Percentiles rank a stretch among this genome's conserved stretches.
Conservation (phyloP, 345 rosid species). For the Hibiscus tridactylites region DNA sequence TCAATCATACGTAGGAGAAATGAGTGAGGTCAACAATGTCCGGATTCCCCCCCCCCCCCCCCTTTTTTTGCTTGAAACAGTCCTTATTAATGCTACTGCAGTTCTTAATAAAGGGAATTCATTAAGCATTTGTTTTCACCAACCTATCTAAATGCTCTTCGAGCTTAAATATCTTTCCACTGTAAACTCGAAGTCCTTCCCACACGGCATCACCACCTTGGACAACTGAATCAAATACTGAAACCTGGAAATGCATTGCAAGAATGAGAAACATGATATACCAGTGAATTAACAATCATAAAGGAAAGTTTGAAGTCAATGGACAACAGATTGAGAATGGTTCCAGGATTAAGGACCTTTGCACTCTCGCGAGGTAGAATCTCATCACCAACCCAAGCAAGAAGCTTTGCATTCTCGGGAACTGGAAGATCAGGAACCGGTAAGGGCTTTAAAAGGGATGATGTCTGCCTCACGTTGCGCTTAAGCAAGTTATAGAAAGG, state of each 20-base stretch:
- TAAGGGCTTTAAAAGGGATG: slow-evolving; percentile 37
- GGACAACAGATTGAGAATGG: slow-evolving; percentile 1
- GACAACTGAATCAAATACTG: slow-evolving; percentile 82
- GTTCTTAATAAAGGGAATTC: neutral
- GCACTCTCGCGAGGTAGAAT: slow-evolving; percentile 75
- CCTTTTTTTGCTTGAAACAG: neutral
- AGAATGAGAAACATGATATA: slow-evolving; percentile 9
- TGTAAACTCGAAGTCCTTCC: slow-evolving; percentile 86
- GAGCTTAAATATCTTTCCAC: slow-evolving; percentile 70
- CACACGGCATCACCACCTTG: slow-evolving; percentile 95
- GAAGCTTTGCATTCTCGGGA: slow-evolving; percentile 66
- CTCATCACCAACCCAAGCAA: slow-evolving; percentile 90
- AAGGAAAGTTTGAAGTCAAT: neutral
- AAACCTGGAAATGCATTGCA: slow-evolving; percentile 41
- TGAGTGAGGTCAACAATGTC: neutral
- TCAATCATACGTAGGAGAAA: neutral
- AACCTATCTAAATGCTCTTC: slow-evolving; percentile 86
- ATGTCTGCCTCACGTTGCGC: slow-evolving; percentile 36
- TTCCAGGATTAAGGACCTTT: slow-evolving; percentile 34
- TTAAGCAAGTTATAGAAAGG: slow-evolving; percentile 75
- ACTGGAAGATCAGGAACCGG: slow-evolving; percentile 69
- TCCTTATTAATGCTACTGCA: neutral
- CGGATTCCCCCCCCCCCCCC: no score
- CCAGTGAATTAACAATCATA: neutral
- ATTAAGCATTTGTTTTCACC: slow-evolving; percentile 2